Percentiles rank a stretch among this genome's conserved stretches.
These are phyloP conservation scores for Psilocybe mexicana DNA, from an alignment of 1,284 basidiomycete species.

Conservation along the genomic window DNA sequence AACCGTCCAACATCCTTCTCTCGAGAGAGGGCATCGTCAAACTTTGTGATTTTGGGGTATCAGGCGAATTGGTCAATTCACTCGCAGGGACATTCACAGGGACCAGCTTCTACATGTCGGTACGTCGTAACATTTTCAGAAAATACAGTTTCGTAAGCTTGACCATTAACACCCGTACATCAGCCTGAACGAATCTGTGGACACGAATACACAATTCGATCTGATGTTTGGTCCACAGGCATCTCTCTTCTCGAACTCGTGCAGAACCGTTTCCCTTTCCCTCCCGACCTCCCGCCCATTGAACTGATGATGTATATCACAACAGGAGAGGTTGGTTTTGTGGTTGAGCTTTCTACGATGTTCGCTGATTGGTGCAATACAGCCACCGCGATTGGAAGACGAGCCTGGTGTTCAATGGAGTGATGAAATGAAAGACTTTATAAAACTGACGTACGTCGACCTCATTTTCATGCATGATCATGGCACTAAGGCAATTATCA, in stretches of 20 bases:
- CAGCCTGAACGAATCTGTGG: conserved; percentile 94
- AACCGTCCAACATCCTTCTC: conserved; percentile 93
- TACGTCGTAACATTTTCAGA: conserved; percentile 43
- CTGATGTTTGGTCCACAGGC: conserved; percentile 98
- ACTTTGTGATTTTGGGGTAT: conserved; percentile 95
- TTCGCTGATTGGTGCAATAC: conserved; percentile 21
- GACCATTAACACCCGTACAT: neutral
- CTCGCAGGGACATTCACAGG: conserved; percentile 95
- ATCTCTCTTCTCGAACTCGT: conserved; percentile 93
- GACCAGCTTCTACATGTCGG: conserved; percentile 97
- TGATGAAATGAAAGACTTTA: conserved; percentile 89
- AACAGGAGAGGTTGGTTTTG: conserved; percentile 62
- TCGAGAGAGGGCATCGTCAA: conserved; percentile 88
- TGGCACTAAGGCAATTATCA: conserved; percentile 10
- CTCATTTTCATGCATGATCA: conserved; percentile 2
- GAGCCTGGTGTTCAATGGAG: conserved; percentile 78
- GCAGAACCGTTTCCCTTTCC: conserved; percentile 95
- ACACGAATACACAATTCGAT: conserved; percentile 87
- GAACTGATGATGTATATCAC: conserved; percentile 94
- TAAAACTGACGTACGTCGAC: conserved; percentile 75
- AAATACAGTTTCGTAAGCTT: conserved; percentile 11
- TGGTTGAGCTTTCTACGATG: conserved; percentile 1
- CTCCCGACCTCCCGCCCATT: conserved; percentile 88
- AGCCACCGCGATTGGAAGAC: conserved; percentile 83
- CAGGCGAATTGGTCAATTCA: conserved; percentile 91